Percentiles rank a stretch among this genome's conserved stretches.
Conservation (phyloP, 257 asterid genomes). For the Lavandula angustifolia region DNA sequence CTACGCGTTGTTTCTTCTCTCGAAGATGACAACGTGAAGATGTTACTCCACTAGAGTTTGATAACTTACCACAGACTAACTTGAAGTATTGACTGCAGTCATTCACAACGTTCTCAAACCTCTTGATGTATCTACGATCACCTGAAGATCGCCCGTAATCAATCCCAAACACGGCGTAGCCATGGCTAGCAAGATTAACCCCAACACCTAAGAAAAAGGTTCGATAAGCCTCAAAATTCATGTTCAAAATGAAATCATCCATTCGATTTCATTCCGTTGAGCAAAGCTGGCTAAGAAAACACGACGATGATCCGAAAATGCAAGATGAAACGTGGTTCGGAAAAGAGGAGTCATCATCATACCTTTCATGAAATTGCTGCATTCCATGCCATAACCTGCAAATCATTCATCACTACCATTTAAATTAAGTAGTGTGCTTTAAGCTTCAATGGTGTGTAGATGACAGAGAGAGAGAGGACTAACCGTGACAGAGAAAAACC, state of each 20-base stretch:
- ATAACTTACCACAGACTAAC: conserved; percentile 61
- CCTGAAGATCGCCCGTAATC: conserved; percentile 90
- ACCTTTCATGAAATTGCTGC: conserved; percentile 97
- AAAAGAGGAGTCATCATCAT: background rate
- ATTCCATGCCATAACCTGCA: conserved; percentile 99
- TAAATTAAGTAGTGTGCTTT: background rate
- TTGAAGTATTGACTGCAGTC: conserved; percentile 67
- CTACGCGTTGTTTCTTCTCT: background rate
- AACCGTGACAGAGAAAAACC: conserved; percentile 94
- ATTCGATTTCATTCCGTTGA: background rate
- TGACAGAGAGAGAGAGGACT: conserved; percentile 12
- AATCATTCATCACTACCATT: conserved; percentile 36
- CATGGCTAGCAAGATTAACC: conserved; percentile 59
- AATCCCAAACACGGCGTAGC: conserved; percentile 82
- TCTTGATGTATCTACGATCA: conserved; percentile 76
- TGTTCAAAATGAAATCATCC: background rate
- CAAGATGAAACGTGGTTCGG: background rate
- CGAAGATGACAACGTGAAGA: background rate
- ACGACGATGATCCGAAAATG: too few species aligned
- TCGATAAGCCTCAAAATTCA: background rate
- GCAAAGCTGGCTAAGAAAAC: too few species aligned
- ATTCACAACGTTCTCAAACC: conserved; percentile 66
- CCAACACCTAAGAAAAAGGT: conserved; percentile 60
- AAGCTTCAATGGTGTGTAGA: background rate
- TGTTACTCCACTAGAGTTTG: background rate